Conservation (phyloP, 192 early-diverging fungal genomes). For the Spizellomyces punctatus region DNA sequence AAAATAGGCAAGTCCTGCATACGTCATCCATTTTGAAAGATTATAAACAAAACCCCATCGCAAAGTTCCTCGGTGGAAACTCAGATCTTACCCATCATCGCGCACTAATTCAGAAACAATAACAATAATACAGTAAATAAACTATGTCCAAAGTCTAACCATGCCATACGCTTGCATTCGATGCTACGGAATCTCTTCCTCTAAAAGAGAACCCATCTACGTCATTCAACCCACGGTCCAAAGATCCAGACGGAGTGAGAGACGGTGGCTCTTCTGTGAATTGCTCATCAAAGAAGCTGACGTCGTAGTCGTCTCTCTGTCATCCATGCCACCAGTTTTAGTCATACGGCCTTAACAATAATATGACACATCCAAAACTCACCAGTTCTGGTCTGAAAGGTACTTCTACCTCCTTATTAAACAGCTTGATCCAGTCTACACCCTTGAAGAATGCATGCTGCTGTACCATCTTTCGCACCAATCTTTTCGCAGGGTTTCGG, state of each 20-base stretch:
- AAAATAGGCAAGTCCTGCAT: no score
- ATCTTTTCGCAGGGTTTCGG: slow-evolving; percentile 37
- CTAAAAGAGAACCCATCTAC: slow-evolving; percentile 9
- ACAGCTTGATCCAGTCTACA: slow-evolving; percentile 50
- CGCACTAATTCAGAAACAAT: no score
- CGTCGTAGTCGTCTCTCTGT: slow-evolving; percentile 43
- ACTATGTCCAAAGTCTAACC: no score
- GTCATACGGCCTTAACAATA: background rate
- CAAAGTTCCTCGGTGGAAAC: no score
- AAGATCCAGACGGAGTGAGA: slow-evolving; percentile 15
- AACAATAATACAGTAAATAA: no score
- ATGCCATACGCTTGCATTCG: background rate
- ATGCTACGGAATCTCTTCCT: background rate
- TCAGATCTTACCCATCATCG: no score
- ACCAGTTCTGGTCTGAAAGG: slow-evolving; percentile 52
- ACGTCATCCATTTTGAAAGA: no score
- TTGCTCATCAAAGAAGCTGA: slow-evolving; percentile 45
- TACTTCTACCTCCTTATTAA: slow-evolving; percentile 43
- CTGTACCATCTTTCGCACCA: slow-evolving; percentile 43
- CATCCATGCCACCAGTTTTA: background rate
- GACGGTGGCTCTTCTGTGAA: slow-evolving; percentile 43
- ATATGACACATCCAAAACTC: background rate
- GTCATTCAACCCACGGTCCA: background rate
- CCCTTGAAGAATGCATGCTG: slow-evolving; percentile 46
- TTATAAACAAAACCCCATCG: no score